Evolutionary conservation across 305 asterid species (phyloP), one percentile per base, ranked within the genome.

Genomic region (Vinca major): DNA sequence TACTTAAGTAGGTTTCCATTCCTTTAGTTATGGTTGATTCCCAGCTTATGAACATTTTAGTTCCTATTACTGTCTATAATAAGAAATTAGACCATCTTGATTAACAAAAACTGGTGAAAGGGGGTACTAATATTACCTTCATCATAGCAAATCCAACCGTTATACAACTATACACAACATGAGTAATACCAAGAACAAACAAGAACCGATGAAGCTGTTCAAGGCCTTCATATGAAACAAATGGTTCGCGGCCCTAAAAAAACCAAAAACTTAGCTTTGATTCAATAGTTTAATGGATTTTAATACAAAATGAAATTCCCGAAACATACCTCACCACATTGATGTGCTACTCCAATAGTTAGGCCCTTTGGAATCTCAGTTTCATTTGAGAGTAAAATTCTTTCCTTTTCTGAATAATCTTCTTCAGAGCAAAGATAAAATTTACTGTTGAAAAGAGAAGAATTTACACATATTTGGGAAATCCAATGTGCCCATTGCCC

Each of bases 401-500:
- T 63, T 73, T 80, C 76, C 78, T 65, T 11, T 50, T 67, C 51
- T 63, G 20, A 80, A 69, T 82, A 89, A 75, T 91, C 95, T 68
- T 78, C 71, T 74, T 89, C 86, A 0, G 96, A 81, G 66, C 98
- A 91, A 51, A 66, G 74, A 85, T 73, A 91, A 83, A 91, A 89
- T 83, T 78, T 91, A 68, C 92, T 85, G 76, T 78, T 85, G 81
- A 89, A 89, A 12, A 89, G 88, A 36, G 98, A 89, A 2, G 98
- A 89, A 71, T 80, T 80, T 62, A 91, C 92, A 69, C 98, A 91
- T 21, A 91, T 80, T 75, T 77, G 90, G 55, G 95, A 82, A 50
- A 91, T 91, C 92, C 89, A 86, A 40, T 81, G 85, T 20, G 95
- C 88, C 84, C 94, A 91, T 84, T 91, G 98, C 81, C 96, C 96